These are phyloP conservation scores for Cyclotella atomus DNA, from an alignment of 108 stramenopile genomes.

Conservation along the genomic window DNA sequence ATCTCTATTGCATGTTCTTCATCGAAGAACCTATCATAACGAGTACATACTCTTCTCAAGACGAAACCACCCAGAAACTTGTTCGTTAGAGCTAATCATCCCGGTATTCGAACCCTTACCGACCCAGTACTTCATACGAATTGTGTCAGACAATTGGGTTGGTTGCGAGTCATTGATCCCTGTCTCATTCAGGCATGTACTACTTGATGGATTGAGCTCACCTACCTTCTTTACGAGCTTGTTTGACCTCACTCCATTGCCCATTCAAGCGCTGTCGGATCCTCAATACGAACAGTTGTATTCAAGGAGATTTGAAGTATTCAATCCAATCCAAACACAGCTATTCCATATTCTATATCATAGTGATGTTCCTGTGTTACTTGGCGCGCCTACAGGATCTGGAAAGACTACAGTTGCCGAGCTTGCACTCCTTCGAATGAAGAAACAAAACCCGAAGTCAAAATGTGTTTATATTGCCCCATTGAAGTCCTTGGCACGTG, in stretches of 20 bases:
- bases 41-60: constrained; percentile 78
- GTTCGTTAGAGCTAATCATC: constrained; percentile 86
- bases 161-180: constrained; percentile 88
- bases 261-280: constrained; percentile 85
- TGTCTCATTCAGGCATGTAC: constrained; percentile 82
- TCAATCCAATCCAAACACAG: constrained; percentile 97
- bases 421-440: constrained; percentile 91
- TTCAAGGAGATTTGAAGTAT: constrained; percentile 80
- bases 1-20: too few relatives aligned
- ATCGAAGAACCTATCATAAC: constrained; percentile 71
- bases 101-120: constrained; percentile 91
- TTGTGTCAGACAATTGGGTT: constrained; percentile 94
- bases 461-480: constrained; percentile 98
- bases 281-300: constrained; percentile 88
- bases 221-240: constrained; percentile 84
- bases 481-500: constrained; percentile 96
- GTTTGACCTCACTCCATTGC: constrained; percentile 92
- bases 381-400: constrained; percentile 93
- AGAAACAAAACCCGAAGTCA: constrained; percentile 62
- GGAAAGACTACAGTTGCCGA: constrained; percentile 94
- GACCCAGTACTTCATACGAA: constrained; percentile 89
- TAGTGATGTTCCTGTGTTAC: constrained; percentile 90
- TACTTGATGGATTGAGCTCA: constrained; percentile 72
- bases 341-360: constrained; percentile 86
- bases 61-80: constrained; percentile 68